phyloP scores from a whole-genome alignment of 2,329 filamentous ascomycete genomes.

The Xylariales sp. region DNA sequence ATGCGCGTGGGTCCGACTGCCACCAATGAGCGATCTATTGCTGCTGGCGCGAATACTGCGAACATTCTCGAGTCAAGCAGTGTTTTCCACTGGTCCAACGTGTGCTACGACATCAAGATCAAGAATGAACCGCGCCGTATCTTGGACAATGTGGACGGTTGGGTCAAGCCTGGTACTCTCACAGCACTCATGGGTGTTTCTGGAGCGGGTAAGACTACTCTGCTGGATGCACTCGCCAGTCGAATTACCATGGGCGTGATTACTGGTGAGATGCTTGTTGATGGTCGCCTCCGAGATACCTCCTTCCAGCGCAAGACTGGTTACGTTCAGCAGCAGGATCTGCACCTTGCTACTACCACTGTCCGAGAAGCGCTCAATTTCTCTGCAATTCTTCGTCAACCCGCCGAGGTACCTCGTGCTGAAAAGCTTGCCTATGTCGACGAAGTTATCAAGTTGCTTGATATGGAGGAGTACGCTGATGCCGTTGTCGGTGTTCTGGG shows the following conservation, averaged over 20 bases:
- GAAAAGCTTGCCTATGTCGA: slow-evolving; percentile 88
- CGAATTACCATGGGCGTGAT: slow-evolving; percentile 83
- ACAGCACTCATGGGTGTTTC: slow-evolving; percentile 87
- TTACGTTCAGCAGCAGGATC: slow-evolving; percentile 87
- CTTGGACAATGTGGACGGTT: slow-evolving; percentile 79
- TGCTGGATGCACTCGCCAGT: slow-evolving; percentile 78
- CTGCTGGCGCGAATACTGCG: slow-evolving; percentile 27
- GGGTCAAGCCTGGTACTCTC: slow-evolving; percentile 85
- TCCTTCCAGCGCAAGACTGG: slow-evolving; percentile 88
- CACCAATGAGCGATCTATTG: slow-evolving; percentile 34
- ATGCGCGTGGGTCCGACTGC: slow-evolving; percentile 36
- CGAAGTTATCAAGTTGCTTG: slow-evolving; percentile 83
- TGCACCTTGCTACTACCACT: slow-evolving; percentile 77
- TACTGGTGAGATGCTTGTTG: slow-evolving; percentile 69
- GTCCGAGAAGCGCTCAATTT: slow-evolving; percentile 87
- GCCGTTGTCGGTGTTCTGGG: slow-evolving; percentile 87
- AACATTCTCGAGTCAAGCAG: slow-evolving; percentile 54
- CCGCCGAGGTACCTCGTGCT: slow-evolving; percentile 61
- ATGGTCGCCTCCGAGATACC: slow-evolving; percentile 60
- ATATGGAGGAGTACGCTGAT: slow-evolving; percentile 87
- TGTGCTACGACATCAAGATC: slow-evolving; percentile 72
- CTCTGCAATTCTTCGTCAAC: slow-evolving; percentile 80
- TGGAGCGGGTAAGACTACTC: slow-evolving; percentile 84
- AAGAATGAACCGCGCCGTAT: slow-evolving; percentile 70
- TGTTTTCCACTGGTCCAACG: slow-evolving; percentile 81